Evolutionary conservation across 2,329 filamentous ascomycete genomes (phyloP).

Genomic region (Bipolaris sorokiniana): DNA sequence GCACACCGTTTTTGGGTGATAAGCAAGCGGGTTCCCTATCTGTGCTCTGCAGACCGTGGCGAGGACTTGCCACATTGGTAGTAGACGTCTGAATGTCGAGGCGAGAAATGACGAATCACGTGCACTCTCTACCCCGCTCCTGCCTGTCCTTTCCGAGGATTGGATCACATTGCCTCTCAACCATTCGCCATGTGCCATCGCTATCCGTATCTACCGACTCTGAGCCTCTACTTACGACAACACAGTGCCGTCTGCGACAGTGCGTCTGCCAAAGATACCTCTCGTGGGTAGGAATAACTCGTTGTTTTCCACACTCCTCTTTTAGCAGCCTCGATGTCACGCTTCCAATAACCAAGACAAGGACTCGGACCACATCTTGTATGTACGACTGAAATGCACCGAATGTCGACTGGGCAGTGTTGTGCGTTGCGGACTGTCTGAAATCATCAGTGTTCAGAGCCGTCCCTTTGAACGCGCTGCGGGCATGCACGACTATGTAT

Average conservation of each 20-base stretch:
- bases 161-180: background rate
- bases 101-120: conserved; percentile 16
- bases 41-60: conserved; percentile 21
- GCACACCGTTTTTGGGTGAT: conserved; percentile 19
- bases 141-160: background rate
- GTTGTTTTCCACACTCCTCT: background rate
- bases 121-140: conserved; percentile 17
- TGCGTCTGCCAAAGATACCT: background rate
- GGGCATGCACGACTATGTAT: background rate
- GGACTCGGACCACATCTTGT: background rate
- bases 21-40: conserved; percentile 29
- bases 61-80: conserved; percentile 32
- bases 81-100: conserved; percentile 18
- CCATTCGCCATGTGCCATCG: background rate
- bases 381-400: background rate
- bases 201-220: background rate
- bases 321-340: background rate
- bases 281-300: background rate
- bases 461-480: background rate
- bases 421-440: background rate
- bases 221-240: background rate
- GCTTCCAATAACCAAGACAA: background rate
- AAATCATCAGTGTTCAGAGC: background rate
- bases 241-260: background rate
- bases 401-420: background rate